Conservation (phyloP, 192 early-diverging fungal genomes). For the Coemansia sp. region DNA sequence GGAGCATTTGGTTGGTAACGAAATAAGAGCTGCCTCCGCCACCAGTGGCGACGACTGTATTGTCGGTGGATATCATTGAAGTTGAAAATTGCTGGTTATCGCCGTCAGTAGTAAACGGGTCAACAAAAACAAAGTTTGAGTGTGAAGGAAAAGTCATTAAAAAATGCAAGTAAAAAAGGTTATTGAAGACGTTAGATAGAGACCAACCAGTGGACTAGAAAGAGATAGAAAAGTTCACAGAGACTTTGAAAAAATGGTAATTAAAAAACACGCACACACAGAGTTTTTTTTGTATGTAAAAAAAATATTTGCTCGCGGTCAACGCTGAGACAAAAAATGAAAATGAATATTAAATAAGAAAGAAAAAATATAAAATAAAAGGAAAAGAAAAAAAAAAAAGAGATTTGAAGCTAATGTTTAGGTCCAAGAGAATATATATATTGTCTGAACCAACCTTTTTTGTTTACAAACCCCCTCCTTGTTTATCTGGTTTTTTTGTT, state of each 20-base stretch:
- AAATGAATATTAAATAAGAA: neutral
- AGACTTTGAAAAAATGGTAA: too few species aligned
- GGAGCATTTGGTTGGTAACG: too few species aligned
- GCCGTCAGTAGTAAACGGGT: constrained; percentile 17
- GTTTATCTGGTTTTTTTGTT: too few species aligned
- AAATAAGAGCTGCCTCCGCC: too few species aligned
- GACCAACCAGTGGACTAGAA: too few species aligned
- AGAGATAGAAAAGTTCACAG: too few species aligned
- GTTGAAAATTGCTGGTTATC: constrained; percentile 2
- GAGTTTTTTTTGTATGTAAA: neutral
- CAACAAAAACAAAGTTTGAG: constrained; percentile 29
- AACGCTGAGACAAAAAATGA: constrained; percentile 45
- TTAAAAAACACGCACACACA: too few species aligned
- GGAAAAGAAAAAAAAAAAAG: neutral
- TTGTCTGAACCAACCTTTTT: too few species aligned
- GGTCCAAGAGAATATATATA: too few species aligned
- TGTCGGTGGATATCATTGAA: constrained; percentile 8
- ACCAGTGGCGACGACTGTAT: too few species aligned
- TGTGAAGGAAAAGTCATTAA: constrained; percentile 34
- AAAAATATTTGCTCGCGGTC: constrained; percentile 46
- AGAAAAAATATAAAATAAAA: neutral
- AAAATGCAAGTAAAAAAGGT: neutral
- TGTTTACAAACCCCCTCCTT: too few species aligned
- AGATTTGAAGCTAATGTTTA: too few species aligned
- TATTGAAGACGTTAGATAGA: neutral